Evolutionary conservation across 208 protist genomes (phyloP).

Genomic region (Trypanosoma avium): DNA sequence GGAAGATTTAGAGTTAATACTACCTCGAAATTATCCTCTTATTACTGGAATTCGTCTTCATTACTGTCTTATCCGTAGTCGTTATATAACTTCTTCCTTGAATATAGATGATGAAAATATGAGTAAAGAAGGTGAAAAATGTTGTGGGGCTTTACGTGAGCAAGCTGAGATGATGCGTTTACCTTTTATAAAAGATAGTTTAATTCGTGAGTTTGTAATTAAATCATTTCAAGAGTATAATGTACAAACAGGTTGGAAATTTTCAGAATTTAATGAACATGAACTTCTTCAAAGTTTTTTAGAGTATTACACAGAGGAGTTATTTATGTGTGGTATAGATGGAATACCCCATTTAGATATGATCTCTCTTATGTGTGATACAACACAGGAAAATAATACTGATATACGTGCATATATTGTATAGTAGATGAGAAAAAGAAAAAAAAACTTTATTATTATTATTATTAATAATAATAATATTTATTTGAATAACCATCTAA

Average conservation of each 20-base stretch:
- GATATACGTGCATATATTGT: too few relatives aligned
- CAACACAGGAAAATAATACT: neutral
- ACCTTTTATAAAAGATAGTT: slow-evolving; percentile 55
- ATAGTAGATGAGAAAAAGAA: neutral
- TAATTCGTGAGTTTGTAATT: slow-evolving; percentile 59
- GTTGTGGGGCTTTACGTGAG: slow-evolving; percentile 70
- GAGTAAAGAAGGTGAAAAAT: slow-evolving; percentile 27
- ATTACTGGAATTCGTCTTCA: slow-evolving; percentile 70
- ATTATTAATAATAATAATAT: neutral
- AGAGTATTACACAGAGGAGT: slow-evolving; percentile 47
- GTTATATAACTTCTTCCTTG: slow-evolving; percentile 37
- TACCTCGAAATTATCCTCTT: slow-evolving; percentile 51
- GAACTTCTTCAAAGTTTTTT: slow-evolving; percentile 50
- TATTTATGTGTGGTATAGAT: slow-evolving; percentile 53
- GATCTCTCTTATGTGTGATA: slow-evolving; percentile 56
- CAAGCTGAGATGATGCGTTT: slow-evolving; percentile 42
- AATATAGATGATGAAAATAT: slow-evolving; percentile 22
- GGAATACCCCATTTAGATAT: slow-evolving; percentile 44
- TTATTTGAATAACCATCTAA: neutral
- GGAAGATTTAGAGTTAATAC: slow-evolving; percentile 54
- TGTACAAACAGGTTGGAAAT: slow-evolving; percentile 27
- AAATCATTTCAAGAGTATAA: slow-evolving; percentile 79
- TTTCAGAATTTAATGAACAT: slow-evolving; percentile 11
- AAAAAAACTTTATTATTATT: neutral
- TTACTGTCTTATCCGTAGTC: slow-evolving; percentile 55